These are phyloP conservation scores for Aspergillus chevalieri DNA, from an alignment of 2,329 filamentous ascomycete species.

Conservation along the genomic window DNA sequence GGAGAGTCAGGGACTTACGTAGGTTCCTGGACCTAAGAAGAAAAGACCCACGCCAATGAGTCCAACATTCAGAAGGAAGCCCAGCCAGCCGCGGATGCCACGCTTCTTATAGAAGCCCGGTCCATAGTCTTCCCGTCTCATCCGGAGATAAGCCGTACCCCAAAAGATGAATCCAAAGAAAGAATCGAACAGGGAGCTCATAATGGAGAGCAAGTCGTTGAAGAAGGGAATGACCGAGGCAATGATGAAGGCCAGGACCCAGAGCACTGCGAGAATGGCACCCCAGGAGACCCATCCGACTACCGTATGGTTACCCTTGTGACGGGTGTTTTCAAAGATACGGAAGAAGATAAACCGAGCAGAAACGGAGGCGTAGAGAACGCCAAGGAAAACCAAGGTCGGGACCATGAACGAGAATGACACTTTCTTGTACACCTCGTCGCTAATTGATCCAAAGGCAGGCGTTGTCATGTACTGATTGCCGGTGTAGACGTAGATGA, in stretches of 20 bases:
- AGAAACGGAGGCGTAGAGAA: constrained; percentile 84
- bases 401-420: constrained; percentile 94
- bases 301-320: constrained; percentile 74
- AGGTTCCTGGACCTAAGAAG: constrained; percentile 77
- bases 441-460: constrained; percentile 76
- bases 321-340: constrained; percentile 69
- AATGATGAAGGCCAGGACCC: constrained; percentile 87
- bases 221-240: constrained; percentile 94
- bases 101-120: constrained; percentile 35
- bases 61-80: constrained; percentile 57
- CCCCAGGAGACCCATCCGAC: constrained; percentile 76
- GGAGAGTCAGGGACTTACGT: constrained; percentile 40
- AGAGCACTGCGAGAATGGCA: constrained; percentile 58
- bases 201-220: constrained; percentile 56
- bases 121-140: constrained; percentile 37
- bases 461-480: constrained; percentile 84
- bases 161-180: constrained; percentile 82
- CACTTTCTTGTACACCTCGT: constrained; percentile 73
- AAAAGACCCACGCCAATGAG: constrained; percentile 72
- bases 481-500: constrained; percentile 82
- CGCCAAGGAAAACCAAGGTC: constrained; percentile 85
- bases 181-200: constrained; percentile 75
- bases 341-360: constrained; percentile 90
- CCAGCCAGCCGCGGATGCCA: constrained; percentile 39
- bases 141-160: constrained; percentile 42